phyloP scores from a whole-genome alignment of 495 filamentous ascomycete genomes.

The Elasticomyces elasticus region DNA sequence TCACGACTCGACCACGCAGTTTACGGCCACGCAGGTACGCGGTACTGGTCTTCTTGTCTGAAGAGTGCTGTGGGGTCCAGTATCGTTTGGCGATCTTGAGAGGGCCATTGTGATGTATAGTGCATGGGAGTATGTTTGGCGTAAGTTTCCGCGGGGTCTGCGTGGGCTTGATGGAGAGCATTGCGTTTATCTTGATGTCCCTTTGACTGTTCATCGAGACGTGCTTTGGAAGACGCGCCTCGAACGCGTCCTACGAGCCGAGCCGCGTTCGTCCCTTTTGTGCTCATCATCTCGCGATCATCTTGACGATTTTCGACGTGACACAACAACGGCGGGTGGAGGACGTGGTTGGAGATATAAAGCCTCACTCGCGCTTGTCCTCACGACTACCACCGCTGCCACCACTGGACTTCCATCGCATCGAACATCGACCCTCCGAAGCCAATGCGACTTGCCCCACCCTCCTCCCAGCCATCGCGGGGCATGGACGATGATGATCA shows the following conservation, averaged over 20 bases:
- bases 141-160: slow-evolving; percentile 38
- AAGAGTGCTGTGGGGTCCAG: slow-evolving; percentile 48
- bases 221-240: not conserved
- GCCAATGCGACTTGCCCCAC: no score
- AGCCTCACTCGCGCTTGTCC: no score
- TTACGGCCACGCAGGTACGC: slow-evolving; percentile 79
- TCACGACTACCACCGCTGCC: no score
- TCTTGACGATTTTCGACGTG: not conserved
- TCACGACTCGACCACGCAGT: slow-evolving; percentile 56
- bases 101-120: slow-evolving; percentile 67
- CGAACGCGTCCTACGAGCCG: not conserved
- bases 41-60: slow-evolving; percentile 26
- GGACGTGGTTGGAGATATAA: no score
- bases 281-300: not conserved
- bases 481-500: no score
- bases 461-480: no score
- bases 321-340: no score
- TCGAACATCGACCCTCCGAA: no score
- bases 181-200: not conserved
- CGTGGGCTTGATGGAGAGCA: slow-evolving; percentile 2
- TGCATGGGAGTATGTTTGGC: slow-evolving; percentile 77
- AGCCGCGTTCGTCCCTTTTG: not conserved
- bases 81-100: slow-evolving; percentile 56
- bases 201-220: not conserved
- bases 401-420: no score